Evolutionary conservation across 2,329 filamentous ascomycete genomes (phyloP).

Genomic region (Aspergillus sergii): DNA sequence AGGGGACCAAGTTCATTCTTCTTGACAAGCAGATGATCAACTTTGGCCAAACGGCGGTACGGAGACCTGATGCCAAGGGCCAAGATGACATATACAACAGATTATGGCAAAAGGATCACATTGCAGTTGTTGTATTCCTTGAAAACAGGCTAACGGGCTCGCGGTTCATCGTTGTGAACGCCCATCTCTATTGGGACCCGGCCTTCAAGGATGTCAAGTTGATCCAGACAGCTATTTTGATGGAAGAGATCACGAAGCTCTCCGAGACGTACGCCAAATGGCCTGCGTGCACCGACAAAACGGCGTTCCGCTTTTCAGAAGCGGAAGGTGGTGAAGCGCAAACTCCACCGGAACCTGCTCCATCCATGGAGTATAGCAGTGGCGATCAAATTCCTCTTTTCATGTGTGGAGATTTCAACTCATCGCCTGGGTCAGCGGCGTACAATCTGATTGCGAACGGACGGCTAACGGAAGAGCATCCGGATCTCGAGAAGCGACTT

Average conservation of each 20-base stretch:
- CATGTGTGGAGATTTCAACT: slow-evolving; percentile 96
- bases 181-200: slow-evolving; percentile 94
- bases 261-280: slow-evolving; percentile 82
- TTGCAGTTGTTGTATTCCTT: slow-evolving; percentile 87
- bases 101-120: slow-evolving; percentile 97
- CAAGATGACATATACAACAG: slow-evolving; percentile 98
- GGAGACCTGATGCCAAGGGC: slow-evolving; percentile 93
- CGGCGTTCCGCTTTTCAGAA: slow-evolving; percentile 54
- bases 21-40: slow-evolving; percentile 94
- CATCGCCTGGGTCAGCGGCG: slow-evolving; percentile 80
- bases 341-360: slow-evolving; percentile 63
- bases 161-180: slow-evolving; percentile 88
- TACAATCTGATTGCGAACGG: slow-evolving; percentile 88
- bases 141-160: slow-evolving; percentile 91
- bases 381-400: slow-evolving; percentile 87
- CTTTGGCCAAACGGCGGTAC: slow-evolving; percentile 89
- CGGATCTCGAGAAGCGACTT: slow-evolving; percentile 75
- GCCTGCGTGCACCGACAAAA: slow-evolving; percentile 81
- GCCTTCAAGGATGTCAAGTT: slow-evolving; percentile 91
- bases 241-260: slow-evolving; percentile 86
- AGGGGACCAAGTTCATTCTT: slow-evolving; percentile 88
- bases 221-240: slow-evolving; percentile 90
- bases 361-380: slow-evolving; percentile 82
- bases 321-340: slow-evolving; percentile 49
- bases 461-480: slow-evolving; percentile 74